phyloP scores from a whole-genome alignment of 2,329 filamentous ascomycete species.

The Fusarium avenaceum region DNA sequence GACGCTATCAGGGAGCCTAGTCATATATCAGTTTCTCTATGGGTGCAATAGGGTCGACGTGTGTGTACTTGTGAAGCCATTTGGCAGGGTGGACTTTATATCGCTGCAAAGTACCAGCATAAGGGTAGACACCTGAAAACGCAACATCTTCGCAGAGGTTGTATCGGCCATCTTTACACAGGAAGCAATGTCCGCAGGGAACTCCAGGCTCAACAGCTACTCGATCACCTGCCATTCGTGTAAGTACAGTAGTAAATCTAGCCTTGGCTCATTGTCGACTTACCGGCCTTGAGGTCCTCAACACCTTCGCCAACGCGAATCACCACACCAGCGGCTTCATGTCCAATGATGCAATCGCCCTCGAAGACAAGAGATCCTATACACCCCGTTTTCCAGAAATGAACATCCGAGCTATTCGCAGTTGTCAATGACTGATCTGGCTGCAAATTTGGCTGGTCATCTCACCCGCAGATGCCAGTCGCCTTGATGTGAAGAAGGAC shows the following conservation, averaged over 20 bases:
- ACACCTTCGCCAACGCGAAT: constrained; percentile 69
- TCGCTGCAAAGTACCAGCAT: constrained; percentile 71
- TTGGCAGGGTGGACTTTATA: constrained; percentile 73
- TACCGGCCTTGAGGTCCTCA: constrained; percentile 62
- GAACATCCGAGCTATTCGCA: constrained; percentile 69
- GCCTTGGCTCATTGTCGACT: neutral
- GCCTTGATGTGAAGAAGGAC: constrained; percentile 72
- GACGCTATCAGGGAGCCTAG: constrained; percentile 66
- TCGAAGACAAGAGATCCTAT: constrained; percentile 74
- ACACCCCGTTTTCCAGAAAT: constrained; percentile 75
- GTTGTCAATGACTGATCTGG: constrained; percentile 2
- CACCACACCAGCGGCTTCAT: constrained; percentile 74
- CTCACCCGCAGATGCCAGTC: constrained; percentile 73
- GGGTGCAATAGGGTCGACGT: neutral
- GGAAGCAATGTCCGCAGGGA: constrained; percentile 71
- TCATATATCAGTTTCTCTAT: constrained; percentile 12
- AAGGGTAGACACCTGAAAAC: constrained; percentile 73
- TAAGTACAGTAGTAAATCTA: constrained; percentile 9
- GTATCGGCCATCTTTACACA: constrained; percentile 71
- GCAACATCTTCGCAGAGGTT: constrained; percentile 74
- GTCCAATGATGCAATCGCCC: constrained; percentile 74
- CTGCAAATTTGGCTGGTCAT: constrained; percentile 10
- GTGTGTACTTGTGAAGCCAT: constrained; percentile 65
- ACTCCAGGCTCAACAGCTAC: constrained; percentile 77
- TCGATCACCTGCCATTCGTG: constrained; percentile 63